A percentile compares a stretch with the other conserved stretches of the same genome.
Conservation (phyloP, 1,139 yeast genomes). For the Geotrichum fermentans region DNA sequence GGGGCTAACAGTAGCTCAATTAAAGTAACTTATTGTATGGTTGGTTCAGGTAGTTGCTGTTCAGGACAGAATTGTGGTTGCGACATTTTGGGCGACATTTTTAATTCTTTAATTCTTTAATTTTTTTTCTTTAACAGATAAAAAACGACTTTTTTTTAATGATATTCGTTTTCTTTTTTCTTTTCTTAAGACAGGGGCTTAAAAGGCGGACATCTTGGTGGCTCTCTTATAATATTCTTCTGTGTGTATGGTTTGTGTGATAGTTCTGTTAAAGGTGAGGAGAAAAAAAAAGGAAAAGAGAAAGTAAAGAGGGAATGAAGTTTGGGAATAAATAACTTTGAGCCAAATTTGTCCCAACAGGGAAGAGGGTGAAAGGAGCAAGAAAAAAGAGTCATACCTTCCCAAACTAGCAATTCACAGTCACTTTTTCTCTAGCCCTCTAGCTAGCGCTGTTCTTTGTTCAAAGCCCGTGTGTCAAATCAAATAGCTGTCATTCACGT, state of each 20-base stretch:
- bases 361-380: background rate
- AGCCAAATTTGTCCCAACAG: too few species aligned
- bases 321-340: background rate
- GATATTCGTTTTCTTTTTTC: conserved; percentile 18
- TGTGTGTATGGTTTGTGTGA: conserved; percentile 8
- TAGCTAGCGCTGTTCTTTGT: too few species aligned
- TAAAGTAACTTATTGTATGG: conserved; percentile 7
- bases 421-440: too few species aligned
- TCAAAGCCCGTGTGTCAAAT: too few species aligned
- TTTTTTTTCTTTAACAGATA: conserved; percentile 11
- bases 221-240: conserved; percentile 7
- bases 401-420: background rate
- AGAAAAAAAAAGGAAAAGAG: conserved; percentile 11
- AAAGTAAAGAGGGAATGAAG: conserved; percentile 9
- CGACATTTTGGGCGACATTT: conserved; percentile 22
- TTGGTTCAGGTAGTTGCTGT: conserved; percentile 16
- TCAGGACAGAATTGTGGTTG: conserved; percentile 19
- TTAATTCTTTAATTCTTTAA: conserved; percentile 12
- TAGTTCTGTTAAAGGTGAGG: conserved; percentile 7
- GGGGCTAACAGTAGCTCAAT: conserved; percentile 3
- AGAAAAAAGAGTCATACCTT: background rate
- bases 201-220: conserved; percentile 25
- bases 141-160: conserved; percentile 16
- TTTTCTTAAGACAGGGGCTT: conserved; percentile 19
- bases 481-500: too few species aligned